Conservation (phyloP, 1,139 yeast species). For the Taiozyma onychis region DNA sequence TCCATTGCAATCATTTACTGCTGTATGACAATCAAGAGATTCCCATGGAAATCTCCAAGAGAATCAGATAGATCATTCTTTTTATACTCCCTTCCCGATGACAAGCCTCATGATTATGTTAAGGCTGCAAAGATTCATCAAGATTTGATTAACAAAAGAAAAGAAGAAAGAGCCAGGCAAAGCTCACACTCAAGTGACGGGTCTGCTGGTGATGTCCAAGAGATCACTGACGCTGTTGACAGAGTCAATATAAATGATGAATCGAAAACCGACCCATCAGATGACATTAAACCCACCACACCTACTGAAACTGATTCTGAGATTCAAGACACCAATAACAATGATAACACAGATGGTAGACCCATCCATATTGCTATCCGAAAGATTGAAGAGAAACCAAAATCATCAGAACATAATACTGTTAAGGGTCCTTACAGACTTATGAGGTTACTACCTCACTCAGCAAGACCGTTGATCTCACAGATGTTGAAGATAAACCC, state of each 20-base stretch:
- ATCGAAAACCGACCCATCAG: neutral
- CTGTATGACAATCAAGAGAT: constrained; percentile 89
- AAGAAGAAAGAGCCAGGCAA: constrained; percentile 23
- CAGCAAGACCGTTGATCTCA: constrained; percentile 72
- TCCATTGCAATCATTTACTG: constrained; percentile 92
- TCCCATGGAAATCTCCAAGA: constrained; percentile 96
- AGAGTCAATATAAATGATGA: neutral
- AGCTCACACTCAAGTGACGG: constrained; percentile 10
- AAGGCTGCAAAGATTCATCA: constrained; percentile 45
- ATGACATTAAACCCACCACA: neutral
- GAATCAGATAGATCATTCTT: constrained; percentile 82
- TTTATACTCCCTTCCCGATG: constrained; percentile 43
- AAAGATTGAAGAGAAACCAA: constrained; percentile 4
- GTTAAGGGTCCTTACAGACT: constrained; percentile 80
- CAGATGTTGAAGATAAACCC: constrained; percentile 73
- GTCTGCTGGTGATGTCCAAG: constrained; percentile 20
- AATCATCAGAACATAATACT: constrained; percentile 4
- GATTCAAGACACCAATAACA: neutral
- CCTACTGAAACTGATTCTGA: neutral
- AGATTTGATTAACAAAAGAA: constrained; percentile 34
- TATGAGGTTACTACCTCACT: constrained; percentile 80
- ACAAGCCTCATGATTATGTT: constrained; percentile 35
- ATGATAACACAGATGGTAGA: neutral
- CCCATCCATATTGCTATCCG: constrained; percentile 1
- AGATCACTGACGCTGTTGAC: constrained; percentile 1